Evolutionary conservation across 768 basidiomycete species (phyloP).

Genomic region (Daedaleopsis sinensis): DNA sequence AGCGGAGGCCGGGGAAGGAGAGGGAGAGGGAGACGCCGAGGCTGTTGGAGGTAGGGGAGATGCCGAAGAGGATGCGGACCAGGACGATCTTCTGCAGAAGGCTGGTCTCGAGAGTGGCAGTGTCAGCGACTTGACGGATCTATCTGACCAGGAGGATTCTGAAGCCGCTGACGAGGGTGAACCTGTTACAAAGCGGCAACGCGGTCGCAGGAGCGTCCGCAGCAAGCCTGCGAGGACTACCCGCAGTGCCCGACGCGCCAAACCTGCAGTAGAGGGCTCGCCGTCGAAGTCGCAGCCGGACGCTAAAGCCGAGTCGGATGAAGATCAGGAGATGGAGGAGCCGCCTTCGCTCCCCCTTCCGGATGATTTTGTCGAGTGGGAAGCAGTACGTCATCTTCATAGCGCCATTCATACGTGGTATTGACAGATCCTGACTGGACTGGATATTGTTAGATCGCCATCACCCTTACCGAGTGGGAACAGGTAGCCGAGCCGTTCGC

Average conservation of each 20-base stretch:
- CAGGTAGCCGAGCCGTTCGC: constrained; percentile 74
- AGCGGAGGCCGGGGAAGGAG: constrained; percentile 25
- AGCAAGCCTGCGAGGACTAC: neutral
- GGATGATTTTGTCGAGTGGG: constrained; percentile 83
- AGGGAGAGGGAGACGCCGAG: constrained; percentile 14
- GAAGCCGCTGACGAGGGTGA: constrained; percentile 21
- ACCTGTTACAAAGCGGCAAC: neutral
- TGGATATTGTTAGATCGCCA: constrained; percentile 62
- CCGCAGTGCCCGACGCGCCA: neutral
- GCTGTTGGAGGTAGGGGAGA: constrained; percentile 25
- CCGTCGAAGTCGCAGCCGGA: neutral
- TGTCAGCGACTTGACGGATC: constrained; percentile 75
- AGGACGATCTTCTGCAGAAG: constrained; percentile 27
- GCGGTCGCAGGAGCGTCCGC: neutral
- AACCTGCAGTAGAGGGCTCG: neutral
- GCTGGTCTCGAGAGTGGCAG: constrained; percentile 69
- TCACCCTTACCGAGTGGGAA: constrained; percentile 86
- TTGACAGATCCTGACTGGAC: neutral
- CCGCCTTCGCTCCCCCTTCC: constrained; percentile 33
- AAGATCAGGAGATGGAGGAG: constrained; percentile 28
- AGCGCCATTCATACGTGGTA: neutral
- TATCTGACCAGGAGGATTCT: constrained; percentile 52
- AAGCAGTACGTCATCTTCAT: constrained; percentile 61
- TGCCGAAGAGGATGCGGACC: constrained; percentile 12
- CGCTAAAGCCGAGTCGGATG: constrained; percentile 18